A percentile compares a stretch with the other conserved stretches of the same genome.
Conservation (phyloP, 805 yeast species). For the Metschnikowia similis region DNA sequence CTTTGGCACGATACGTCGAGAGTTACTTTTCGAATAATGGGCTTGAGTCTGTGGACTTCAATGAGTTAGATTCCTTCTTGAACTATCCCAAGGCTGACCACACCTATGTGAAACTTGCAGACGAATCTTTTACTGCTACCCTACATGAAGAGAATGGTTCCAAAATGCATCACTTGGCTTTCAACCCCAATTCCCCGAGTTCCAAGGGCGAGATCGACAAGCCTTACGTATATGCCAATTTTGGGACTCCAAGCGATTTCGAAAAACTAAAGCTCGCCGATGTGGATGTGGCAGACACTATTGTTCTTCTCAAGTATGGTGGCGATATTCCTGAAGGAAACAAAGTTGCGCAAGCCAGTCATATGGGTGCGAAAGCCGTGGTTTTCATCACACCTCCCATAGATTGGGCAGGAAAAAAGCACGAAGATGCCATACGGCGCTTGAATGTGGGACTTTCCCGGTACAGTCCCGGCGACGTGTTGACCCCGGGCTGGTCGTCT, state of each 20-base stretch:
- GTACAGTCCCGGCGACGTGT: constrained; percentile 68
- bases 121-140: constrained; percentile 36
- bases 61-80: constrained; percentile 50
- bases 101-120: constrained; percentile 28
- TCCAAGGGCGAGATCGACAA: constrained; percentile 54
- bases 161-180: constrained; percentile 43
- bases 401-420: constrained; percentile 14
- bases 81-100: constrained; percentile 54
- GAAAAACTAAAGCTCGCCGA: constrained; percentile 30
- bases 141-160: constrained; percentile 30
- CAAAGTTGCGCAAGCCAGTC: constrained; percentile 47
- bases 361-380: constrained; percentile 57
- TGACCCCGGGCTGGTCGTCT: constrained; percentile 73
- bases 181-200: constrained; percentile 59
- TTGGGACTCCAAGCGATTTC: constrained; percentile 59
- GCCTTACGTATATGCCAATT: constrained; percentile 57
- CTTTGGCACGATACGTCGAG: constrained; percentile 63
- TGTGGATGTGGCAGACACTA: constrained; percentile 42
- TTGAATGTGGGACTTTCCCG: constrained; percentile 57
- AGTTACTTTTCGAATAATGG: constrained; percentile 58
- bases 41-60: constrained; percentile 46
- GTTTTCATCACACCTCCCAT: constrained; percentile 50
- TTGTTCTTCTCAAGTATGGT: constrained; percentile 61
- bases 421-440: constrained; percentile 46
- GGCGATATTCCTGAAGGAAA: constrained; percentile 34